These are phyloP conservation scores for Backusella psychrophila DNA, from an alignment of 192 early-diverging fungal genomes.

Conservation along the genomic window DNA sequence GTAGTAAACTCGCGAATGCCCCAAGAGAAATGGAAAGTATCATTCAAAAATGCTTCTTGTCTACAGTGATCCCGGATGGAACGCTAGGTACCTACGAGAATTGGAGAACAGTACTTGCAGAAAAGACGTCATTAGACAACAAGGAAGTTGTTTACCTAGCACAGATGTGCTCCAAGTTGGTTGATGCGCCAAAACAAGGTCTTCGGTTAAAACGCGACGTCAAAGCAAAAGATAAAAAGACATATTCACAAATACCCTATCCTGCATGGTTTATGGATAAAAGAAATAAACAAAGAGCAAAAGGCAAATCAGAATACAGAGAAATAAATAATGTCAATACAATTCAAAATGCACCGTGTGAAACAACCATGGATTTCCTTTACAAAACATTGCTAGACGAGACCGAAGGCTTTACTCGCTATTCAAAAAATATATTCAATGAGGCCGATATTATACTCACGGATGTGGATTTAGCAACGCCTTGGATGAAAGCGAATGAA, in stretches of 20 bases:
- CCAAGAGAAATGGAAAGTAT: not conserved
- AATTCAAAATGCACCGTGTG: not conserved
- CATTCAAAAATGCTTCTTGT: constrained; percentile 8
- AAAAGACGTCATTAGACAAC: constrained; percentile 19
- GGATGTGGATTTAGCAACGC: not conserved
- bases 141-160: constrained; percentile 25
- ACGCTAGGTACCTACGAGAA: constrained; percentile 22
- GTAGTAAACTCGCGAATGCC: not conserved
- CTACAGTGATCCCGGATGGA: constrained; percentile 5
- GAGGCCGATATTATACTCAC: not conserved
- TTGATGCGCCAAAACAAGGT: constrained; percentile 39
- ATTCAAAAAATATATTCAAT: not conserved
- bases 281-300: not conserved
- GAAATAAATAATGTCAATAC: not conserved
- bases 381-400: not conserved
- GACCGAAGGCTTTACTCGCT: constrained; percentile 2
- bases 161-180: constrained; percentile 31
- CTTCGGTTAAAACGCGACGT: constrained; percentile 10
- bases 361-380: constrained; percentile 25
- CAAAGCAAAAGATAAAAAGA: not conserved
- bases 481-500: not conserved
- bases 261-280: constrained; percentile 34
- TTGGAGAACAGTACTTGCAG: constrained; percentile 25
- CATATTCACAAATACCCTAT: not conserved
- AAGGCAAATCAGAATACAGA: not conserved